Percentiles rank a stretch among this genome's conserved stretches.
Evolutionary conservation across 345 rosid genomes (phyloP).

Genomic region (Corchorus capsularis): DNA sequence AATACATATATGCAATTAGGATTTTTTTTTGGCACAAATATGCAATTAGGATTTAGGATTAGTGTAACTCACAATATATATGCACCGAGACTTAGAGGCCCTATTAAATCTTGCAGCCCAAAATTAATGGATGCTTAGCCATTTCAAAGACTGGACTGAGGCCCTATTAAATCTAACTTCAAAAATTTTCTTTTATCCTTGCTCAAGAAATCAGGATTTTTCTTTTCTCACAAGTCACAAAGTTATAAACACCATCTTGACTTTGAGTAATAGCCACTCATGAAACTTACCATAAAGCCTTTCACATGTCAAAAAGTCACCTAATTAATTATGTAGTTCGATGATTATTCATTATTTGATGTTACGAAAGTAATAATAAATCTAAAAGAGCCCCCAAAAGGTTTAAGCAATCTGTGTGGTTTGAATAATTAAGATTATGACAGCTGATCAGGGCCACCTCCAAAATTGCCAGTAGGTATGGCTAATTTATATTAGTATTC

Average conservation of each 20-base stretch:
- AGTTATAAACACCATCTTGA: neutral
- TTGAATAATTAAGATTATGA: conserved; percentile 29
- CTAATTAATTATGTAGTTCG: conserved; percentile 21
- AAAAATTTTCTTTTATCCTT: neutral
- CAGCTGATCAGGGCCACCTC: conserved; percentile 17
- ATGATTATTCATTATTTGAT: conserved; percentile 14
- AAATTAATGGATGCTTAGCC: neutral
- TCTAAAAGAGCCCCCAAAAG: neutral
- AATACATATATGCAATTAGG: no score
- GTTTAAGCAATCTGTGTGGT: neutral
- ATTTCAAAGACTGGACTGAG: neutral
- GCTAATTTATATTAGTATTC: neutral
- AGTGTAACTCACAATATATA: neutral
- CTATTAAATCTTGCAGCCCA: neutral
- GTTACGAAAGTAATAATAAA: conserved; percentile 11
- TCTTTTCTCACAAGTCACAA: neutral
- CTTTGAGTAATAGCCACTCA: conserved; percentile 8
- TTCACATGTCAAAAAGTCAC: conserved; percentile 26
- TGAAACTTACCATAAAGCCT: conserved; percentile 2
- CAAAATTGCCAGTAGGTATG: conserved; percentile 1
- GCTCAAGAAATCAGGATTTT: neutral
- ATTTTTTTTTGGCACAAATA: no score
- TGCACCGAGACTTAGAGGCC: neutral
- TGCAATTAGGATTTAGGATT: no score
- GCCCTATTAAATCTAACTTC: neutral